Evolutionary conservation across 2,329 filamentous ascomycete genomes (phyloP).

Genomic region (Domatiomyces catenatus): DNA sequence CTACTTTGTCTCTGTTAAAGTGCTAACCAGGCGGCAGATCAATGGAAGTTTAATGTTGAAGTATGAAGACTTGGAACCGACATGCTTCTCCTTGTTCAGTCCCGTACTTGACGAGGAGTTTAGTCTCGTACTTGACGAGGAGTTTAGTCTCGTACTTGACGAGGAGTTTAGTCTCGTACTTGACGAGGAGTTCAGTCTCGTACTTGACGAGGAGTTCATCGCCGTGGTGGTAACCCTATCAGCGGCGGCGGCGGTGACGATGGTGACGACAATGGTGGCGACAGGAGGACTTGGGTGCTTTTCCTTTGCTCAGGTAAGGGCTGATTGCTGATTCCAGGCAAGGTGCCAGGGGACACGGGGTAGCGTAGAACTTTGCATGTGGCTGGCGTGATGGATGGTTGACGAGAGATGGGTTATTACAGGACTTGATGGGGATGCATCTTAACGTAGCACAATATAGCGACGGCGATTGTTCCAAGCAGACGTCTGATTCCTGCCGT

Average conservation of each 20-base stretch:
- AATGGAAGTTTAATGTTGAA: slow-evolving; percentile 31
- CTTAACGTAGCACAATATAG: background rate
- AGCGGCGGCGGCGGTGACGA: no score
- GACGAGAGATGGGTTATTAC: background rate
- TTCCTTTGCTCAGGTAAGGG: background rate
- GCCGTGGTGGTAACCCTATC: no score
- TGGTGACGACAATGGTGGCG: no score
- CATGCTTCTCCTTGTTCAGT: no score
- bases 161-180: no score
- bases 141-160: no score
- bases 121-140: no score
- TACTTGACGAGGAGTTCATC: no score
- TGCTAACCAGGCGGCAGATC: slow-evolving; percentile 19
- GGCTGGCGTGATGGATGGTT: background rate
- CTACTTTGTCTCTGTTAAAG: background rate
- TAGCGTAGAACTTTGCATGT: background rate
- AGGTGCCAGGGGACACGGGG: background rate
- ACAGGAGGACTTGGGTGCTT: no score
- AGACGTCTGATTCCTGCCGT: background rate
- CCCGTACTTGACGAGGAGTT: no score
- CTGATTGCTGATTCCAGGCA: background rate
- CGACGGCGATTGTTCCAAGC: background rate
- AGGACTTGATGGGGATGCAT: background rate
- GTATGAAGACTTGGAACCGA: background rate
- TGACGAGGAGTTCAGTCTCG: no score